phyloP scores from a whole-genome alignment of 352 stramenopile genomes.

The Globisporangium cylindrosporum region DNA sequence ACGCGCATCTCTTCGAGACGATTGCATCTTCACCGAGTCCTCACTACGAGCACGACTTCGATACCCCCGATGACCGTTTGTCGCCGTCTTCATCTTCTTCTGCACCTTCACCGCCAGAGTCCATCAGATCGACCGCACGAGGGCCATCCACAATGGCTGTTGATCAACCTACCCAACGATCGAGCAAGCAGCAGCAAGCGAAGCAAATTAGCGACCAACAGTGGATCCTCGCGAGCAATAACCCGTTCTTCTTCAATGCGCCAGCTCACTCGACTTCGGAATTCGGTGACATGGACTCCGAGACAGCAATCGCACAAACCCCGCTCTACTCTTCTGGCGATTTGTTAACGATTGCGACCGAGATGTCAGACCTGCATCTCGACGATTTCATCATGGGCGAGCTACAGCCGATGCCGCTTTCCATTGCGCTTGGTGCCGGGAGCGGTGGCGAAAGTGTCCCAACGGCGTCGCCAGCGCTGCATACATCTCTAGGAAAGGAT shows the following conservation, averaged over 20 bases:
- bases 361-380: constrained; percentile 63
- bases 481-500: constrained; percentile 72
- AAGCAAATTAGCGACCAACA: constrained; percentile 32
- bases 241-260: constrained; percentile 43
- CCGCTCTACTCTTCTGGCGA: constrained; percentile 55
- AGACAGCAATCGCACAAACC: constrained; percentile 65
- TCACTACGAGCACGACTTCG: constrained; percentile 15
- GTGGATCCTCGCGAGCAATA: constrained; percentile 54
- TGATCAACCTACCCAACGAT: not conserved
- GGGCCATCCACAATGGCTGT: not conserved
- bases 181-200: not conserved
- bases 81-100: not conserved
- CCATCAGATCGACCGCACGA: not conserved
- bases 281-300: constrained; percentile 62
- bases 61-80: not conserved
- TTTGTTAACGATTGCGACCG: constrained; percentile 45
- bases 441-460: constrained; percentile 12
- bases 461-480: constrained; percentile 24
- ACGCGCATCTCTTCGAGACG: constrained; percentile 54
- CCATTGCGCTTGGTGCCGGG: constrained; percentile 1
- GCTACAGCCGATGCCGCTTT: constrained; percentile 13
- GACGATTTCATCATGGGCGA: constrained; percentile 65
- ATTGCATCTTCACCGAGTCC: constrained; percentile 35
- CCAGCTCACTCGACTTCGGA: constrained; percentile 17
- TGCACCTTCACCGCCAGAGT: not conserved